Evolutionary conservation across 768 basidiomycete species (phyloP), one percentile per base, ranked within the genome.

Genomic region (Termitomyces bulborhizus): DNA sequence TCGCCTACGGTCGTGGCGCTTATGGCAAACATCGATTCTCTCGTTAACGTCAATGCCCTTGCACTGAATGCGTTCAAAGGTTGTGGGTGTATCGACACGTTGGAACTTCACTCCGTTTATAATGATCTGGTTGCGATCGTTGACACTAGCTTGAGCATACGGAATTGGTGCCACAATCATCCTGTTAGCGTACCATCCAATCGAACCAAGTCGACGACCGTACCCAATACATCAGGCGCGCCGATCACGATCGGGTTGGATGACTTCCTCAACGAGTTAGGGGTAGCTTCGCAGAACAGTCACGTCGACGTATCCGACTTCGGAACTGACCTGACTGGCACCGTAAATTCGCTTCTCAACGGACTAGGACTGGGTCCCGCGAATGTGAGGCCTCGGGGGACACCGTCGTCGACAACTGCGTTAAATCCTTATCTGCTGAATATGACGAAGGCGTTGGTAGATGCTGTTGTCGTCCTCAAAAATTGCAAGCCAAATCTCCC

Each of bases 1-100:
- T 66, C 70, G 9, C 54, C 56, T 4, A 62, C 66, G 1, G 45
- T 66, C 26, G 55, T 55, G 5, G 41, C 56, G 1, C 55, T 71
- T 11, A 41, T 64, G 18, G 42, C 51, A 5, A 64, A 63, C 31
- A 52, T 63, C 36, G 51, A 65, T 27, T 43, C 49, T 11, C 58
- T 70, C 18, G 60, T 69, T 9, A 45, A 63, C n/a, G 49, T 57
- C 29, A 64, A 59, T 36, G 43, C 58, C 4, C 55, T 65, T 31
- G 57, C 67, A n/a, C 34, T 43, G 6, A 53, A 59, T 9, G 60
- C 61, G 8, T 50, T 68, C 5, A 36, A 51, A 6, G 53, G 53
- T 11, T 69, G 69, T 41, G 53, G 47, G 18, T 70, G 67, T 40
- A 51, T 57, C 32, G 52, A 55, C 18, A 44, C 31, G 4, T 59